Conservation (phyloP, 257 asterid genomes). For the Striga asiatica region DNA sequence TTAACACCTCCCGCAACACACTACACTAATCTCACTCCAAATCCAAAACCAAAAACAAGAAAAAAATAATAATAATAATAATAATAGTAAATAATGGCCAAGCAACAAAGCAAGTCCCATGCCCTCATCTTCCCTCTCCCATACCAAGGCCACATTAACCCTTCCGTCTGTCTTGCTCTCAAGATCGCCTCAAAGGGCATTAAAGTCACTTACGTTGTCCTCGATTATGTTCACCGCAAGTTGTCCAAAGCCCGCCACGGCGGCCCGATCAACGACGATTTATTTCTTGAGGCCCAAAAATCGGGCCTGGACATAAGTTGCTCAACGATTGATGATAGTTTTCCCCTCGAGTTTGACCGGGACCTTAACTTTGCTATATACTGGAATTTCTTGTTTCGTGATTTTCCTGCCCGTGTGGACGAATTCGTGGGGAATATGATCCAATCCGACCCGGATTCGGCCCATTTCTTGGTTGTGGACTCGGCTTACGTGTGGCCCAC, state of each 20-base stretch:
- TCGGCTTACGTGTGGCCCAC: constrained; percentile 26
- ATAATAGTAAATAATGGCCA: no score
- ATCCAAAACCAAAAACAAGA: no score
- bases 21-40: no score
- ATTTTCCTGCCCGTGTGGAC: constrained; percentile 26
- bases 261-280: not conserved
- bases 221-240: not conserved
- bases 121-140: not conserved
- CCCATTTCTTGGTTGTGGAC: constrained; percentile 30
- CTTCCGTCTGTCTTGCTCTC: not conserved
- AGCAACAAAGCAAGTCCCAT: not conserved
- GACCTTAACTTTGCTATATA: constrained; percentile 3
- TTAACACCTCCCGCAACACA: no score
- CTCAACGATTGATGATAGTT: constrained; percentile 34
- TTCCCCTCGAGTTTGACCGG: constrained; percentile 31
- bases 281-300: constrained; percentile 23
- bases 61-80: no score
- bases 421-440: constrained; percentile 24
- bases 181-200: not conserved
- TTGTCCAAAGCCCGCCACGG: not conserved
- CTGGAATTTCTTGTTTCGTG: constrained; percentile 18
- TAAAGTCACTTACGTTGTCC: not conserved
- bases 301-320: constrained; percentile 43
- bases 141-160: not conserved
- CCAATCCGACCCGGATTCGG: constrained; percentile 16